Percentiles rank a stretch among this genome's conserved stretches.
Conservation (phyloP, 78 protist genomes). For the Chrysochromulina parva region DNA sequence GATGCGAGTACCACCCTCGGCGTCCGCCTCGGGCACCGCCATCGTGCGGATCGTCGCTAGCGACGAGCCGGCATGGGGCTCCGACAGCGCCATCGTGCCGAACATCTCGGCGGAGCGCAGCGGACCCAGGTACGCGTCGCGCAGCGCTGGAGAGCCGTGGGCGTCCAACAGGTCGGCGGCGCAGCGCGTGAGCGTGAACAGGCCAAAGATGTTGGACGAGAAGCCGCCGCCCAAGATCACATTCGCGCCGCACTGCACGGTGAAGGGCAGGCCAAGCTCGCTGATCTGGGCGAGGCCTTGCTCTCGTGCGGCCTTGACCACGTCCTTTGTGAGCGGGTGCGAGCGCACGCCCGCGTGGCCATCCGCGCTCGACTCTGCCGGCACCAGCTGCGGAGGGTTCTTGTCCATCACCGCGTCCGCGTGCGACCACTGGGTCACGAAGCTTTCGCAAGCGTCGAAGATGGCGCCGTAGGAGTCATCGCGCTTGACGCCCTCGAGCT, state of each 20-base stretch:
- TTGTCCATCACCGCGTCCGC: neutral
- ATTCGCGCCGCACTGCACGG: neutral
- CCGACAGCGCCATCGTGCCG: constrained; percentile 9
- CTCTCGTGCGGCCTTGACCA: neutral
- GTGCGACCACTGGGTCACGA: neutral
- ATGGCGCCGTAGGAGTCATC: no score
- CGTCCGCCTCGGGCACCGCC: neutral
- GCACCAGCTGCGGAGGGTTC: neutral
- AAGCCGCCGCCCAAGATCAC: neutral
- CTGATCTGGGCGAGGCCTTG: neutral
- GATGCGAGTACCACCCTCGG: neutral
- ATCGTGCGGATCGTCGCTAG: neutral
- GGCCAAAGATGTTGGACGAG: neutral
- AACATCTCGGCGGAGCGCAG: neutral
- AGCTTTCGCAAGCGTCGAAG: neutral
- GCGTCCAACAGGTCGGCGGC: constrained; percentile 6
- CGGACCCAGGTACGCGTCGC: neutral
- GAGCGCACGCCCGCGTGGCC: neutral
- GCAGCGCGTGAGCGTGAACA: neutral
- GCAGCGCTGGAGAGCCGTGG: no score
- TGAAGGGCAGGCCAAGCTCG: neutral
- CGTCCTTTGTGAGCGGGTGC: neutral
- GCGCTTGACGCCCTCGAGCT: no score
- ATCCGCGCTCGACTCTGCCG: neutral
- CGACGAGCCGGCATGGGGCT: constrained; percentile 5